Conservation (phyloP, 495 filamentous ascomycete genomes). For the Penicillium dipodomyicola region DNA sequence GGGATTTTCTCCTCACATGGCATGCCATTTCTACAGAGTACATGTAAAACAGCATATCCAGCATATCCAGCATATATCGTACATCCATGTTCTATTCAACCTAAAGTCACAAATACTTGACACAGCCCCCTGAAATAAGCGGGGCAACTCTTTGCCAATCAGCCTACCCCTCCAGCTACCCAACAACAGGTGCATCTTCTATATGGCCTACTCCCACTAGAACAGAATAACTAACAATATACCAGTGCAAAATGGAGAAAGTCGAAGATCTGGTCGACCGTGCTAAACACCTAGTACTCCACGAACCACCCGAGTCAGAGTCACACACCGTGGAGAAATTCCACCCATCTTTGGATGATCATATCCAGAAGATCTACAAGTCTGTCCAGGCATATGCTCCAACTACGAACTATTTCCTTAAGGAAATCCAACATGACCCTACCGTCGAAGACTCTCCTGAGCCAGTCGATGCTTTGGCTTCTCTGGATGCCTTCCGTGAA, state of each 20-base stretch:
- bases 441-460: background rate
- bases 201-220: background rate
- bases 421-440: constrained; percentile 28
- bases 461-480: constrained; percentile 24
- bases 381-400: constrained; percentile 17
- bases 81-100: background rate
- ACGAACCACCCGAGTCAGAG: constrained; percentile 2
- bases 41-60: too few species aligned
- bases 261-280: constrained; percentile 23
- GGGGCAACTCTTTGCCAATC: constrained; percentile 2
- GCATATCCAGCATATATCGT: too few species aligned
- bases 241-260: constrained; percentile 17
- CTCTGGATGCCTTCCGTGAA: constrained; percentile 50
- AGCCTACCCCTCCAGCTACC: background rate
- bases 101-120: background rate
- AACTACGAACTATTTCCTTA: constrained; percentile 22
- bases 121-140: constrained; percentile 2
- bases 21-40: background rate
- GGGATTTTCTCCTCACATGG: background rate
- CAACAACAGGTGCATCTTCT: background rate
- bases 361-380: constrained; percentile 37
- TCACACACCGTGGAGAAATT: constrained; percentile 23
- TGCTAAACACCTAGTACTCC: constrained; percentile 22
- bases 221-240: background rate
- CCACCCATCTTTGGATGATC: constrained; percentile 27